Percentiles rank a stretch among this genome's conserved stretches.
These are phyloP conservation scores for Mycena polygramma DNA, from an alignment of 768 basidiomycete species.

Conservation along the genomic window DNA sequence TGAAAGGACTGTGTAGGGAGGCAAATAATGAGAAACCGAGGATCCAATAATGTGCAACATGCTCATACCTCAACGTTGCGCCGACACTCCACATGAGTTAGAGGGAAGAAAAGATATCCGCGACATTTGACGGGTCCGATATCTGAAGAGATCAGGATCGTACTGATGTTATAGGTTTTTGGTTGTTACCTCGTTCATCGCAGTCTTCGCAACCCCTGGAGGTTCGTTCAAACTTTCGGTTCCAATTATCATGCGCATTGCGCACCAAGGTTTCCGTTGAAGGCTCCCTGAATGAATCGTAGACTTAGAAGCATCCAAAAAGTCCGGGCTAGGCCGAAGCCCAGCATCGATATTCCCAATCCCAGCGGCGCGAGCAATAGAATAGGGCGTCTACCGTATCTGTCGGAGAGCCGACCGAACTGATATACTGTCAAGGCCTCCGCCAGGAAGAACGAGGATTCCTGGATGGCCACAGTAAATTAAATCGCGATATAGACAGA, in stretches of 20 bases:
- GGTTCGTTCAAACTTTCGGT: too few species aligned
- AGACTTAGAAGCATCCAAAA: conserved; percentile 35
- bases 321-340: conserved; percentile 41
- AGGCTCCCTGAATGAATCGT: conserved; percentile 29
- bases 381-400: conserved; percentile 42
- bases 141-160: not conserved
- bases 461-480: conserved; percentile 31
- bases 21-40: not conserved
- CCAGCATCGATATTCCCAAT: conserved; percentile 37
- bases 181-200: too few species aligned
- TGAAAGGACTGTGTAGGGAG: conserved; percentile 18
- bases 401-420: conserved; percentile 44
- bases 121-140: conserved; percentile 17
- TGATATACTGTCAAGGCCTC: conserved; percentile 40
- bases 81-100: conserved; percentile 6
- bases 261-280: conserved; percentile 34
- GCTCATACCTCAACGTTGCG: not conserved
- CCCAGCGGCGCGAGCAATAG: conserved; percentile 41
- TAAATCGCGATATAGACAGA: not conserved
- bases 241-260: too few species aligned
- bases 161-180: too few species aligned
- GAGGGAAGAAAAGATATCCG: conserved; percentile 3
- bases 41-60: not conserved
- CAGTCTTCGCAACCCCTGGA: too few species aligned
- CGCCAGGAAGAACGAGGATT: conserved; percentile 43